Evolutionary conservation across 2,329 filamentous ascomycete species (phyloP), one percentile per base, ranked within the genome.

Genomic region (Orbilia oligospora): DNA sequence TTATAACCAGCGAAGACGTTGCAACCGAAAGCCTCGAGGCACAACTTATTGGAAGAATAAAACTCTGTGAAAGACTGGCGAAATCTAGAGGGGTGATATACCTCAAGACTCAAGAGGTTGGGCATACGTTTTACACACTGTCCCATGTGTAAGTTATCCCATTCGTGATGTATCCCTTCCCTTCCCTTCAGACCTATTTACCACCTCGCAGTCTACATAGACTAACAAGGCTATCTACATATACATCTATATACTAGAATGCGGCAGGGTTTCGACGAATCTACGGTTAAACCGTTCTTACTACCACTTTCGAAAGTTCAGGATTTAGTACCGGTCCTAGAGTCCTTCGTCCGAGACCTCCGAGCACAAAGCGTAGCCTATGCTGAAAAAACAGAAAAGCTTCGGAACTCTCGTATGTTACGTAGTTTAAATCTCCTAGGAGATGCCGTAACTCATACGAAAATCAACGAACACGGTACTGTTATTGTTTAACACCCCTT

Each of bases 401-500:
- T 78, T 0, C 55, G 24, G 4, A 56, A 71, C 27, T 38, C 68
- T 44, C 41, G 75, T 20, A 48, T 41, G 55, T 36, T 72, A 18
- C 75, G 75, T 1, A 72, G 64, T 51, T 22, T 78, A 10, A 69
- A 71, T 51, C 75, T 78, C 6, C 36, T 78, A 5, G 68, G 75
- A 33, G 63, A 72, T 36, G 63, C 68, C n/a, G 49, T 51, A 20
- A 72, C 64, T 5, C 30, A 64, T 51, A 69, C 61, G 4, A 58
- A 30, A 6, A 69, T 72, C 16, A 61, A 49, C 24, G 75, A 78
- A 44, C 24, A 69, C 36, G 48, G 75, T 78, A 72, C 33, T 6
- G 30, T 44, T 10, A 3, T 1, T 8, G 18, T 56, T 41, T 38
- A 56, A 33, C n/a, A n/a, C n/a, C n/a, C 14, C 48, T 10, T 6